Base-by-base conservation (phyloP, 2,329 filamentous ascomycete species). In the Ceratocystis smalleyi region DNA sequence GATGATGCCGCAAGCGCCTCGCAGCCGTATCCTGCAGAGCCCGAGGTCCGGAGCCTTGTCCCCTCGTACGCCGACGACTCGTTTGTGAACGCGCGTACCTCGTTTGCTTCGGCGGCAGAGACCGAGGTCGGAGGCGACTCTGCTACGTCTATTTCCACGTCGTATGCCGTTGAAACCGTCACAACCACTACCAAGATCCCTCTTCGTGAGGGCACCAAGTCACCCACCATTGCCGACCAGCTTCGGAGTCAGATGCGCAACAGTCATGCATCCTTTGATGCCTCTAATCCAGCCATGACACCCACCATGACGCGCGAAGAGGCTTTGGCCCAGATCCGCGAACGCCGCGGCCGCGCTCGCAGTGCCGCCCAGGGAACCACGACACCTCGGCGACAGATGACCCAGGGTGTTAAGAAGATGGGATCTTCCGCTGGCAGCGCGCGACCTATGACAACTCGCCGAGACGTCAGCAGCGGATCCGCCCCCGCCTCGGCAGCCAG, bases 251-350 rank as follows among this genome's bases (percentile, higher is more conserved):
- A 63, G 27, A 57, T 63, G 43, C 64, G 64, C 43, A 59, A 30
- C 19, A 45, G 43, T n/a, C 59, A 57, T 32, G 66, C 75, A 3
- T 77, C 74, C 8, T 83, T 83, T 69, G 81, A 83, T 71, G 71
- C 76, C 49, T 79, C 74, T 66, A 80, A 84, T 71, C 81, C 81
- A 22, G 82, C 82, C 8, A 72, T 86, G 67, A 84, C 80, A 51
- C 82, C 83, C 4, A 86, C 83, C 47, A 84, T 86, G 81, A 83
- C 83, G 30, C 80, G 88, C 63, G 88, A 90, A 72, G 80, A 90
- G 73, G 88, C 88, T 2, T 79, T 92, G 17, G 86, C 86, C 64
- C 83, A 86, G 71, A 91, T 92, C 68, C 80, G 84, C 63, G 85
- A 89, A 74, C 79, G 88, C 32, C 77, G 88, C 63, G 87, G 86